Percentiles rank a stretch among this genome's conserved stretches.
Evolutionary conservation across 768 basidiomycete species (phyloP).

Genomic region (Lentinula sp.): DNA sequence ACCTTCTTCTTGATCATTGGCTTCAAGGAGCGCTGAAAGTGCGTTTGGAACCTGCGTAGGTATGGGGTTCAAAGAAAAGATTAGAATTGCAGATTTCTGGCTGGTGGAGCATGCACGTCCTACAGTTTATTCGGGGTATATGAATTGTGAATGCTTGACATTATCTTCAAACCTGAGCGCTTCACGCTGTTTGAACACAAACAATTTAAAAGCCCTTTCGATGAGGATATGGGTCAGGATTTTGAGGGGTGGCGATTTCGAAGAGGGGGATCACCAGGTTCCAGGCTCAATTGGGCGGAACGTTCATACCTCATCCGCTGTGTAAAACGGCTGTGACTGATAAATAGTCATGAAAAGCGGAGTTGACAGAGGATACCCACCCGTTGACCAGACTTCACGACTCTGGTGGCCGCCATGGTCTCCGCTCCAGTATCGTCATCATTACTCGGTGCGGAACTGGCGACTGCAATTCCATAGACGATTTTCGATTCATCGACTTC

Average conservation of each 20-base stretch:
- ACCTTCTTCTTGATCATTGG: conserved; percentile 77
- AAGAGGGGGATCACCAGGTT: conserved; percentile 51
- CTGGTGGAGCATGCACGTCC: too few relatives aligned
- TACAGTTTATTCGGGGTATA: conserved; percentile 78
- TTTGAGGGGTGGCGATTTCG: background rate
- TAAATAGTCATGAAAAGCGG: background rate
- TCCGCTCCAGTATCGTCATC: conserved; percentile 37
- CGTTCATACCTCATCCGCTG: conserved; percentile 71
- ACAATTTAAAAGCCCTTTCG: conserved; percentile 75
- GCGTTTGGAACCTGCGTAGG: conserved; percentile 85
- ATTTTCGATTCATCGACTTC: conserved; percentile 39
- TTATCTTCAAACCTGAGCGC: conserved; percentile 81
- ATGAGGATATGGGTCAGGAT: background rate
- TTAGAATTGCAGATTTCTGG: too few relatives aligned
- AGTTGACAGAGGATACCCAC: conserved; percentile 26
- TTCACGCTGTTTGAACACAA: conserved; percentile 80
- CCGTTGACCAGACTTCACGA: conserved; percentile 45
- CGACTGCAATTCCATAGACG: conserved; percentile 37
- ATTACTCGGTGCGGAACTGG: conserved; percentile 23
- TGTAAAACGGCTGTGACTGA: conserved; percentile 66
- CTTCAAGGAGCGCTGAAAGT: conserved; percentile 86
- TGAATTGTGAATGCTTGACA: conserved; percentile 13
- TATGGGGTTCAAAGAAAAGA: conserved; percentile 24
- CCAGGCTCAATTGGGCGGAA: conserved; percentile 75
- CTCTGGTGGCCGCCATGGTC: conserved; percentile 29